Base-by-base conservation (phyloP, 2,329 filamentous ascomycete genomes). In the Claviceps sp. region DNA sequence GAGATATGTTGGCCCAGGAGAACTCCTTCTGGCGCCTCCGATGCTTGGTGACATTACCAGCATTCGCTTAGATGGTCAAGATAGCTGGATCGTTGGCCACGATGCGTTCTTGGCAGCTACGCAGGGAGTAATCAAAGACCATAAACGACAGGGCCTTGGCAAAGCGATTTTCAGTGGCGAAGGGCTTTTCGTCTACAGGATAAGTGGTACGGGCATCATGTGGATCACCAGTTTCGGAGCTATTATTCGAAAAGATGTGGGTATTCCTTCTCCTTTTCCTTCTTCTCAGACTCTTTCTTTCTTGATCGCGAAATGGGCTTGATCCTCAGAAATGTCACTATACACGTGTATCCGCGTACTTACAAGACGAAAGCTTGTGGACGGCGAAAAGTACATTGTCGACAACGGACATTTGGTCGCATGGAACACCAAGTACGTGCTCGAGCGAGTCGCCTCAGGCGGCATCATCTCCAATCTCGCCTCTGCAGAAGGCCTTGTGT, bases 161-260 rank as follows among this genome's bases (percentile, higher is more conserved):
- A 97, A 97, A 66, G 89, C 87, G 20, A 86, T 97, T 68, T 97
- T 98, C 66, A 89, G 83, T 20, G 93, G 93, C 0, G 93, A 97
- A 66, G 93, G 93, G 0, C 64, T 96, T 29, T 97, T 89, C 67
- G 82, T 96, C 11, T 94, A 94, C 68, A 90, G 87, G 66, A 85
- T 97, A 9, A 79, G 74, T 14, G 91, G 91, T 0, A 78, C 74
- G 6, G 93, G 93, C 0, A 71, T 97, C 38, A 63, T 95, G 42
- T 98, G 91, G 88, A 76, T 96, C 46, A 86, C 88, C 8, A 95
- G 88, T 62, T 93, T 98, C 61, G 93, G 93, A 6, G 93, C 93
- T 5, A 95, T 98, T 55, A 88, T 97, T 55, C 79, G 86, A 61
- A 97, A 97, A 71, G 89, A 96, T 65, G 87, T 94, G 64, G 73